phyloP scores from a whole-genome alignment of 2,329 filamentous ascomycete species.

The Cordyceps fumosorosea region DNA sequence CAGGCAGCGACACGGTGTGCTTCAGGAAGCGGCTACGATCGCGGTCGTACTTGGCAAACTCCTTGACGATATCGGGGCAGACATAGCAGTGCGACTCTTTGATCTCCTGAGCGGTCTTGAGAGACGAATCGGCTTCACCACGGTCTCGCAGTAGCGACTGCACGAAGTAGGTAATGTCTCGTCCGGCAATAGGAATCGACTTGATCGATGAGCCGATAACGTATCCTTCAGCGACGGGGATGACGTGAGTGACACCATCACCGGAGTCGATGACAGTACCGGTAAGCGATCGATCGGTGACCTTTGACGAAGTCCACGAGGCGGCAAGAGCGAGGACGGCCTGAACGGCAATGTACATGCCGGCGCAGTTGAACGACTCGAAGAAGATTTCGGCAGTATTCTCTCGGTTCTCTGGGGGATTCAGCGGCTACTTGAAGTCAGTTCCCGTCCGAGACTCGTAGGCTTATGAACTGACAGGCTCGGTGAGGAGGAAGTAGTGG shows the following conservation, averaged over 20 bases:
- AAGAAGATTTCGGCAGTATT: conserved; percentile 99
- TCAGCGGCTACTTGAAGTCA: conserved; percentile 62
- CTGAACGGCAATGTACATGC: conserved; percentile 97
- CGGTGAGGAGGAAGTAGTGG: conserved; percentile 95
- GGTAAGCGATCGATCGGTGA: conserved; percentile 89
- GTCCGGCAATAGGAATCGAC: conserved; percentile 94
- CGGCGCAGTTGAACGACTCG: conserved; percentile 98
- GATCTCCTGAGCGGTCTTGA: conserved; percentile 96
- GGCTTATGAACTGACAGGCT: conserved; percentile 61
- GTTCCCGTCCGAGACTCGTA: not conserved
- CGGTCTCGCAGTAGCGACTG: conserved; percentile 93
- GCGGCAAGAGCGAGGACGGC: conserved; percentile 93
- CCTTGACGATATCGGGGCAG: conserved; percentile 97
- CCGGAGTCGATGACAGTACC: conserved; percentile 98
- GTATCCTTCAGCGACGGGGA: conserved; percentile 96
- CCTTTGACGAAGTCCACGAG: conserved; percentile 98
- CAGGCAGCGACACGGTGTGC: conserved; percentile 79
- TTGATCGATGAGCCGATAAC: conserved; percentile 99
- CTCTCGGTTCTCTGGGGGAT: conserved; percentile 97
- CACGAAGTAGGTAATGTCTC: conserved; percentile 98
- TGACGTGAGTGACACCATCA: conserved; percentile 98
- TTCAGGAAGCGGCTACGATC: conserved; percentile 88
- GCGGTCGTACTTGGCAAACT: conserved; percentile 89
- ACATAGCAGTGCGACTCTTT: conserved; percentile 99
- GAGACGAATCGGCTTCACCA: conserved; percentile 89